phyloP scores from a whole-genome alignment of 106 monocot genomes.

The Xerophyta viscosa region DNA sequence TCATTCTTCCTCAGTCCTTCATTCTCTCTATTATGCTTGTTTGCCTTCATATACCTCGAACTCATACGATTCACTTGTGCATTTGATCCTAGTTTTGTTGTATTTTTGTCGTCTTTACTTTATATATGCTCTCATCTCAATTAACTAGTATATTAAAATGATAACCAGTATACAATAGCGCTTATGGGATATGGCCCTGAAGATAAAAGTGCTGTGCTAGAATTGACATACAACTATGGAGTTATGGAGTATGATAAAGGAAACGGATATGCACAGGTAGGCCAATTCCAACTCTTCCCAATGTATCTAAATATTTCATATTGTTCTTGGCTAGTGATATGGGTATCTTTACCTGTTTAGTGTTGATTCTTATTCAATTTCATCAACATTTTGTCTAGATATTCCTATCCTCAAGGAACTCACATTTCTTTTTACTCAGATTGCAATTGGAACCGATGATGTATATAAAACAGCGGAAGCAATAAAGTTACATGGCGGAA shows the following conservation, averaged over 20 bases:
- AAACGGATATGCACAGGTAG: constrained; percentile 90
- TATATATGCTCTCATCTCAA: too few species aligned
- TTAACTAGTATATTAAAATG: too few species aligned
- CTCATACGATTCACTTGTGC: too few species aligned
- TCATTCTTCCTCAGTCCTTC: too few species aligned
- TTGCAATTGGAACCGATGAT: constrained; percentile 95
- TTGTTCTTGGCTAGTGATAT: too few species aligned
- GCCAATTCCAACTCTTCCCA: too few species aligned
- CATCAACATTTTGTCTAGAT: neutral
- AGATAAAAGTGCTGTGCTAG: constrained; percentile 86
- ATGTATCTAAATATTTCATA: too few species aligned
- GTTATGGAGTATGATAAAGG: constrained; percentile 88
- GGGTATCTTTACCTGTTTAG: too few species aligned
- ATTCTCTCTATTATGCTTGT: too few species aligned
- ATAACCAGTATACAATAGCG: constrained; percentile 79
- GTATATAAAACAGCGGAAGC: constrained; percentile 95
- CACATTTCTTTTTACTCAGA: constrained; percentile 22
- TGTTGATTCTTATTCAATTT: too few species aligned
- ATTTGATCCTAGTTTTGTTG: neutral
- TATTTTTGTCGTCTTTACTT: neutral
- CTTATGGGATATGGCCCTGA: constrained; percentile 99
- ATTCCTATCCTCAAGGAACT: neutral
- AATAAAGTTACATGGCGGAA: constrained; percentile 67
- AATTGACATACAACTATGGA: constrained; percentile 94
- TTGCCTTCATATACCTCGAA: too few species aligned